These are phyloP conservation scores for Oryza rufipogon DNA, from an alignment of 176 grass and related monocot genomes.

Conservation along the genomic window DNA sequence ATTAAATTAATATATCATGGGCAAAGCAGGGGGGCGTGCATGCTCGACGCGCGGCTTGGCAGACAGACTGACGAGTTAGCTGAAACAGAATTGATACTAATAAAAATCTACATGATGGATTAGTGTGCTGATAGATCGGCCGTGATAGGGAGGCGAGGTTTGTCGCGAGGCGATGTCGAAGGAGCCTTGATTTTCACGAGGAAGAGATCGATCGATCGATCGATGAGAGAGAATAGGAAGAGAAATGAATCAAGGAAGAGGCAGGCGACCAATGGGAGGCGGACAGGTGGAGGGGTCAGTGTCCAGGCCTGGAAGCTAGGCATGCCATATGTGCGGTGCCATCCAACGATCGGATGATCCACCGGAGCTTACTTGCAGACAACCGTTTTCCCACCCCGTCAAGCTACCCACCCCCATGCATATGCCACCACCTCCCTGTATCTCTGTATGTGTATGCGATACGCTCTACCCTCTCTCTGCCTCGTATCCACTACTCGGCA, in stretches of 20 bases:
- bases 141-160: not conserved
- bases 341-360: not conserved
- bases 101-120: not conserved
- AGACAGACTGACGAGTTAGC: not conserved
- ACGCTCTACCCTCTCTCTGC: not conserved
- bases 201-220: too few relatives aligned
- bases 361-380: constrained; percentile 64
- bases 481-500: too few relatives aligned
- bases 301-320: constrained; percentile 31
- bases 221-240: not conserved
- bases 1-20: too few relatives aligned
- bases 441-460: not conserved
- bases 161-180: not conserved
- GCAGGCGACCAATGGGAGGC: not conserved
- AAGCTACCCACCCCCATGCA: constrained; percentile 45
- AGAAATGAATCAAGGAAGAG: not conserved
- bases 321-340: not conserved
- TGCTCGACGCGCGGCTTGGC: not conserved
- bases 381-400: constrained; percentile 55
- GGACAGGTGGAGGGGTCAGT: not conserved
- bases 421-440: not conserved
- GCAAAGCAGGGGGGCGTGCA: not conserved
- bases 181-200: too few relatives aligned
- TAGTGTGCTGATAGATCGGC: not conserved
- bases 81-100: not conserved